Evolutionary conservation across 1,284 basidiomycete genomes (phyloP).

Genomic region (Austroboletus niveus): DNA sequence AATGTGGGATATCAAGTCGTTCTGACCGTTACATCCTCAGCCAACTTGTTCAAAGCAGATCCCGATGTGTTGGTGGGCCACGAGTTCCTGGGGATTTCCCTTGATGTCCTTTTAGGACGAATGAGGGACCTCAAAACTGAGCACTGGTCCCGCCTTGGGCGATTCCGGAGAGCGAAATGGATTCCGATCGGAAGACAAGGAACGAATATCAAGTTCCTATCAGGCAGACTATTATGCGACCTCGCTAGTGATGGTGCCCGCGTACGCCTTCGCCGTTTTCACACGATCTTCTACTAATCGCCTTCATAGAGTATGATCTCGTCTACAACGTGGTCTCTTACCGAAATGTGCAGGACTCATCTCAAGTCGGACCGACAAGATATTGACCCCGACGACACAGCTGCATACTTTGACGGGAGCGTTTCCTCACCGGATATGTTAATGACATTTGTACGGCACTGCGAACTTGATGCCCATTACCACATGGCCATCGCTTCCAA

Average conservation of each 20-base stretch:
- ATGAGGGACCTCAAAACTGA: slow-evolving; percentile 89
- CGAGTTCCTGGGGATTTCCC: slow-evolving; percentile 88
- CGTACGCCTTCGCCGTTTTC: slow-evolving; percentile 41
- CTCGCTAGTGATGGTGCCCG: slow-evolving; percentile 93
- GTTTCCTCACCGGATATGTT: slow-evolving; percentile 78
- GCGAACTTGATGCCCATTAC: slow-evolving; percentile 92
- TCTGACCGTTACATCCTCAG: slow-evolving; percentile 39
- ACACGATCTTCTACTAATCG: not conserved
- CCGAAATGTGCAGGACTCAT: slow-evolving; percentile 94
- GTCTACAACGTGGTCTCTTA: slow-evolving; percentile 96
- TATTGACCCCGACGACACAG: slow-evolving; percentile 94
- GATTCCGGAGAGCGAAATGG: slow-evolving; percentile 86
- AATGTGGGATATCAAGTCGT: not conserved
- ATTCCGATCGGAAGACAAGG: slow-evolving; percentile 83
- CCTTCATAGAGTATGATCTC: slow-evolving; percentile 81
- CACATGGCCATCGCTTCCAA: slow-evolving; percentile 94
- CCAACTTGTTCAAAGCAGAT: slow-evolving; percentile 82
- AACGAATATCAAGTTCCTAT: slow-evolving; percentile 80
- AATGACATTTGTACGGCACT: slow-evolving; percentile 87
- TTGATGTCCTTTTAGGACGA: slow-evolving; percentile 90
- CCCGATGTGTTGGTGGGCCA: slow-evolving; percentile 96
- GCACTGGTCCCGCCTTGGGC: slow-evolving; percentile 91
- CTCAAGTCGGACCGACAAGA: slow-evolving; percentile 85
- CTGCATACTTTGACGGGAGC: slow-evolving; percentile 86
- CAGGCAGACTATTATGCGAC: slow-evolving; percentile 89